Evolutionary conservation across 2,329 filamentous ascomycete genomes (phyloP).

Genomic region (Colletotrichum spaethianum): DNA sequence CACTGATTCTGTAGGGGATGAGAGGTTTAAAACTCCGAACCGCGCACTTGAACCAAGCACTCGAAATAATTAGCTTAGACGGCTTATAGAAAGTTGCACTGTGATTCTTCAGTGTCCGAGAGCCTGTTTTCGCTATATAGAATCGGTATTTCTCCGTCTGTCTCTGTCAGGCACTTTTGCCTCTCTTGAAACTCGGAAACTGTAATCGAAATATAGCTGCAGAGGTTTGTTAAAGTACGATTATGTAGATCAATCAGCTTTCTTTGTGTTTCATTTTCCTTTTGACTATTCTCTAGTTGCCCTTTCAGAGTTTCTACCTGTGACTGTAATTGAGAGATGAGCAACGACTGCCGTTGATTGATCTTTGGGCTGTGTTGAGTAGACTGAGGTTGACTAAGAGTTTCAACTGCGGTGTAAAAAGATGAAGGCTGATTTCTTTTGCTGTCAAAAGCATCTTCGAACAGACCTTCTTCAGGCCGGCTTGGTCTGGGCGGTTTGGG

Average conservation of each 20-base stretch:
- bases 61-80: too few species aligned
- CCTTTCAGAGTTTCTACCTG: neutral
- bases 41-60: neutral
- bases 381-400: neutral
- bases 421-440: neutral
- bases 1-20: neutral
- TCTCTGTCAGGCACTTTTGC: neutral
- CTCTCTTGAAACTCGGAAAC: slow-evolving; percentile 8
- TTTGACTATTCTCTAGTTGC: neutral
- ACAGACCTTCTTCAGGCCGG: neutral
- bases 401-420: neutral
- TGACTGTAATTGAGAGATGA: slow-evolving; percentile 2
- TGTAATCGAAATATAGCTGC: slow-evolving; percentile 12
- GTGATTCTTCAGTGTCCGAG: neutral
- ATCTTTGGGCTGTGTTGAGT: neutral
- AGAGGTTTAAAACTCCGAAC: neutral
- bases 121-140: neutral
- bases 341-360: slow-evolving; percentile 13
- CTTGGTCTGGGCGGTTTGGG: neutral
- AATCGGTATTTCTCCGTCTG: slow-evolving; percentile 1
- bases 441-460: neutral
- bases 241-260: neutral
- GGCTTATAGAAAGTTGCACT: too few species aligned
- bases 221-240: slow-evolving; percentile 10
- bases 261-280: slow-evolving; percentile 3